A percentile compares a stretch with the other conserved stretches of the same genome.
Conservation (phyloP, 768 basidiomycete genomes). For the Asterophora parasitica region DNA sequence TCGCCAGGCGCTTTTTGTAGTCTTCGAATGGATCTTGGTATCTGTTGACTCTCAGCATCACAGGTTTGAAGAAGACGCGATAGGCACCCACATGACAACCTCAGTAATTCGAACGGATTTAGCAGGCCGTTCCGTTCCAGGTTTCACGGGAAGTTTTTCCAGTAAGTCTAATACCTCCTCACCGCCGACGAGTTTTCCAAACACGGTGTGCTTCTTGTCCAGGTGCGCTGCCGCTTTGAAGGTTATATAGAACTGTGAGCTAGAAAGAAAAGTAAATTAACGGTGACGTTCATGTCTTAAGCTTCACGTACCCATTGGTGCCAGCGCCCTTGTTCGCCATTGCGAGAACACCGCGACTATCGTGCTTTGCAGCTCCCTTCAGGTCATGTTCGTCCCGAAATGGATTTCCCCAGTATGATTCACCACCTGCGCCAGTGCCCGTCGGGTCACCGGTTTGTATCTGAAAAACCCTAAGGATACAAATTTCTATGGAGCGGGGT, state of each 20-base stretch:
- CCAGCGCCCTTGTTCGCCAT: slow-evolving; percentile 96
- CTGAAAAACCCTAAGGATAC: slow-evolving; percentile 38
- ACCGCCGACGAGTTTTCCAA: slow-evolving; percentile 95
- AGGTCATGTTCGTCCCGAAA: slow-evolving; percentile 93
- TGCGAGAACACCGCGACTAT: slow-evolving; percentile 75
- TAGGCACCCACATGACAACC: slow-evolving; percentile 67
- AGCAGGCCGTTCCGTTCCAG: slow-evolving; percentile 81
- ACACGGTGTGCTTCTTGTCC: slow-evolving; percentile 93
- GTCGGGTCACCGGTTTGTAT: slow-evolving; percentile 98
- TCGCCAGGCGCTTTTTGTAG: slow-evolving; percentile 79
- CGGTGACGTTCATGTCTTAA: background rate
- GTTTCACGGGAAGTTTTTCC: slow-evolving; percentile 76
- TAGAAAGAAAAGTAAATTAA: slow-evolving; percentile 22
- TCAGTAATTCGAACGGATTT: slow-evolving; percentile 85
- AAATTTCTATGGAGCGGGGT: background rate
- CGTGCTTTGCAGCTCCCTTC: slow-evolving; percentile 85
- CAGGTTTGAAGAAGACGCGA: background rate
- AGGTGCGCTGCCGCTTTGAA: slow-evolving; percentile 81
- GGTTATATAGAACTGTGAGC: slow-evolving; percentile 92
- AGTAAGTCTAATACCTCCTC: slow-evolving; percentile 84
- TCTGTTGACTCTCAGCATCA: slow-evolving; percentile 32
- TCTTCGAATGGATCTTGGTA: slow-evolving; percentile 95
- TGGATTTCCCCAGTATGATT: slow-evolving; percentile 91
- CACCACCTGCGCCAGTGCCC: slow-evolving; percentile 90
- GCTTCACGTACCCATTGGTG: slow-evolving; percentile 67